A percentile compares a stretch with the other conserved stretches of the same genome.
Evolutionary conservation across 2,329 filamentous ascomycete species (phyloP).

Genomic region (Colletotrichum musicola): DNA sequence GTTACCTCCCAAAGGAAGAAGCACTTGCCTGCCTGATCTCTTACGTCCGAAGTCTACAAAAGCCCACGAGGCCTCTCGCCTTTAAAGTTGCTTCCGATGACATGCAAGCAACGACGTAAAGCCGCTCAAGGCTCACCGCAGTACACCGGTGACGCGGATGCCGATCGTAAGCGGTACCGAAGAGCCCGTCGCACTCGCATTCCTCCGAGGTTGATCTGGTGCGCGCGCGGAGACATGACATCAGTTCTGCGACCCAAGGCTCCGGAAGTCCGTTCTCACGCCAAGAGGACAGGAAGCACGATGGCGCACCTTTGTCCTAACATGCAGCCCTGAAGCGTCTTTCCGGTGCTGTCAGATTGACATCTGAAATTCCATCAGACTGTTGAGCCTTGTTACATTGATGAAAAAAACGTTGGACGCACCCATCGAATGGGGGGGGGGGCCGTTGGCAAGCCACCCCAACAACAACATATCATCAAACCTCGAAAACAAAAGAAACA

Average conservation of each 20-base stretch:
- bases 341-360: not conserved
- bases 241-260: slow-evolving; percentile 3
- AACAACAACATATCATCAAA: not conserved
- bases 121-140: too few species aligned
- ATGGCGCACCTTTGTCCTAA: not conserved
- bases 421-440: not conserved
- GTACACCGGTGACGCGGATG: not conserved
- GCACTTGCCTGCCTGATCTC: too few species aligned
- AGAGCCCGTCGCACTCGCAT: not conserved
- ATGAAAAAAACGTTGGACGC: not conserved
- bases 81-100: too few species aligned
- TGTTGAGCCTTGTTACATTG: not conserved
- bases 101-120: not conserved
- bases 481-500: not conserved
- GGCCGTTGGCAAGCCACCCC: slow-evolving; percentile 15
- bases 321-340: not conserved
- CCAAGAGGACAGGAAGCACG: not conserved
- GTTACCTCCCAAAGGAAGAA: too few species aligned
- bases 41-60: too few species aligned
- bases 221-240: slow-evolving; percentile 24
- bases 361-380: not conserved
- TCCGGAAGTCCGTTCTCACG: slow-evolving; percentile 26
- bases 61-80: too few species aligned
- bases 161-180: not conserved
- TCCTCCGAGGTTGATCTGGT: not conserved